phyloP scores from a whole-genome alignment of 2,329 filamentous ascomycete species.

The Ophiostoma perfectum region DNA sequence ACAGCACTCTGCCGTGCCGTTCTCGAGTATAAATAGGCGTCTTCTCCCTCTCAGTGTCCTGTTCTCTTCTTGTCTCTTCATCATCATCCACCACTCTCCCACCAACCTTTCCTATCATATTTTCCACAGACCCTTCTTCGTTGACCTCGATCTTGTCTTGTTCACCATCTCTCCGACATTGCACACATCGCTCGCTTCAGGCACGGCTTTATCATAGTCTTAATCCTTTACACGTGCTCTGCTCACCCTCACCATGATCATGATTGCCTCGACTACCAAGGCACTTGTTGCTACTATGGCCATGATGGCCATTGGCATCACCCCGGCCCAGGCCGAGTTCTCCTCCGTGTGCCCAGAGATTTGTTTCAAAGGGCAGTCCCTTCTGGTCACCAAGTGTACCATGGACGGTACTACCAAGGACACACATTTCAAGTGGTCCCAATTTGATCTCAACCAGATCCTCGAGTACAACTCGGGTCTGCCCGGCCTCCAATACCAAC shows the following conservation, averaged over 20 bases:
- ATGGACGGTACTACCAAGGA: background rate
- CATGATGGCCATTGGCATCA: background rate
- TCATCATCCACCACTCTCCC: background rate
- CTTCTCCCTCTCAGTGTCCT: background rate
- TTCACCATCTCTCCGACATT: background rate
- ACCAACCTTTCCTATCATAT: too few species aligned
- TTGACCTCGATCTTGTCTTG: too few species aligned
- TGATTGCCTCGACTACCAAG: background rate
- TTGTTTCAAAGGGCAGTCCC: background rate
- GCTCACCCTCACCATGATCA: background rate
- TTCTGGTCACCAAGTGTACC: conserved; percentile 15
- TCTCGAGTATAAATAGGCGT: background rate
- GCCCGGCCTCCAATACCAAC: background rate
- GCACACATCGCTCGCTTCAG: too few species aligned
- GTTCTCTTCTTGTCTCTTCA: background rate
- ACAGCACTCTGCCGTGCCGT: background rate
- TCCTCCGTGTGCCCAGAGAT: background rate
- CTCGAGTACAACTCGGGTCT: conserved; percentile 11
- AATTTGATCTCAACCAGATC: conserved; percentile 15
- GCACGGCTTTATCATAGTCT: background rate
- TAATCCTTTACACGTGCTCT: background rate
- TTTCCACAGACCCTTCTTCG: too few species aligned
- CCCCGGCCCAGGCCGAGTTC: background rate
- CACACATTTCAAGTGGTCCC: conserved; percentile 6
- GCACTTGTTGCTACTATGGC: background rate